Conservation (phyloP, 495 filamentous ascomycete species). For the Penicillium waksmanii region DNA sequence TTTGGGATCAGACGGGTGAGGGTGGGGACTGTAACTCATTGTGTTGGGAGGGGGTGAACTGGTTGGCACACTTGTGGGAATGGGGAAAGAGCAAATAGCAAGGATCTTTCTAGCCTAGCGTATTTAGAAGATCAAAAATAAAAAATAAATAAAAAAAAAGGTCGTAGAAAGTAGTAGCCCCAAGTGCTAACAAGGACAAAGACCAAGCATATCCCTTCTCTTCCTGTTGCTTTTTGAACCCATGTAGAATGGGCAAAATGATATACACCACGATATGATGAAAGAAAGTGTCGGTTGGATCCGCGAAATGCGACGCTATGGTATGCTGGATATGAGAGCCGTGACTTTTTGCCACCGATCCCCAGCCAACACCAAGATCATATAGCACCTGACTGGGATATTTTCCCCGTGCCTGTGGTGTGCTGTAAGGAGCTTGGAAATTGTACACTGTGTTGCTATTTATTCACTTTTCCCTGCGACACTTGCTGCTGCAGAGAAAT, state of each 20-base stretch:
- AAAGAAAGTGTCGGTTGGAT: conserved; percentile 15
- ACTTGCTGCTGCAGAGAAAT: too few species aligned
- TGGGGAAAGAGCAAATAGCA: conserved; percentile 10
- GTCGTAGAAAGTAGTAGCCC: background rate
- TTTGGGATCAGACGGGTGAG: conserved; percentile 22
- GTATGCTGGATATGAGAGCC: conserved; percentile 45
- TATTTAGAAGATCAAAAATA: background rate
- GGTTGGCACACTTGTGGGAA: background rate
- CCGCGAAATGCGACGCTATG: conserved; percentile 27
- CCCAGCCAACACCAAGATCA: background rate
- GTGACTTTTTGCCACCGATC: conserved; percentile 29
- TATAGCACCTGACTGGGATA: background rate
- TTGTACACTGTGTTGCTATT: too few species aligned
- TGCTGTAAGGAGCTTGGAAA: too few species aligned
- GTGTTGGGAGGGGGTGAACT: conserved; percentile 2
- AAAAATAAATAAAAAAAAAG: background rate
- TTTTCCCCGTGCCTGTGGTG: background rate
- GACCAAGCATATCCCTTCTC: background rate
- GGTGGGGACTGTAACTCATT: conserved; percentile 36
- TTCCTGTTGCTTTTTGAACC: background rate
- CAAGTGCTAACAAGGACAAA: background rate
- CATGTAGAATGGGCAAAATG: conserved; percentile 5
- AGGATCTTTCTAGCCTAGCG: conserved; percentile 8
- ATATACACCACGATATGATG: too few species aligned
- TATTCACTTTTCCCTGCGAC: too few species aligned